Percentiles rank a stretch among this genome's conserved stretches.
phyloP scores from a whole-genome alignment of 2,329 filamentous ascomycete genomes.

The Coniochaeta sp. region DNA sequence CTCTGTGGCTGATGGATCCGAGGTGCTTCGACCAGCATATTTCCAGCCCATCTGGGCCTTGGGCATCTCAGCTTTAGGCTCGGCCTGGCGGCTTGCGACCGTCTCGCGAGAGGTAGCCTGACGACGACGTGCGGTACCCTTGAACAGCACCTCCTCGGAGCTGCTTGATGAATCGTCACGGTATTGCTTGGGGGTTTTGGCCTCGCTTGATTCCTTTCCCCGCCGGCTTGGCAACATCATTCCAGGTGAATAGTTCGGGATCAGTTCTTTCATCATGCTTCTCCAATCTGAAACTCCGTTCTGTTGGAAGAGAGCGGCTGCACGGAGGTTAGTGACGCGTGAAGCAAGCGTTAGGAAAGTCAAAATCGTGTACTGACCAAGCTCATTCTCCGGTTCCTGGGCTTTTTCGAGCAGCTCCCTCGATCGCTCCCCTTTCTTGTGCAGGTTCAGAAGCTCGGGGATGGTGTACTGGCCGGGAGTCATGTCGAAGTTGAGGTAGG shows the following conservation, averaged over 20 bases:
- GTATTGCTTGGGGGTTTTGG: not conserved
- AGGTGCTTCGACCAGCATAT: conserved; percentile 37
- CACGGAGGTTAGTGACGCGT: not conserved
- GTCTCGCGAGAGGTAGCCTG: not conserved
- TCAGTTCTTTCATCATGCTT: not conserved
- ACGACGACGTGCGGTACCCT: conserved; percentile 18
- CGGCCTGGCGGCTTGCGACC: not conserved
- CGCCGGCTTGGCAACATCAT: conserved; percentile 1
- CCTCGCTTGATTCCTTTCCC: not conserved
- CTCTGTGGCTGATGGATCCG: conserved; percentile 33
- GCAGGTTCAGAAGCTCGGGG: conserved; percentile 36
- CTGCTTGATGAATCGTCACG: conserved; percentile 23
- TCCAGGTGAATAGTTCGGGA: conserved; percentile 8
- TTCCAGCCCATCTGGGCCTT: conserved; percentile 24
- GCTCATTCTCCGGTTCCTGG: conserved; percentile 14
- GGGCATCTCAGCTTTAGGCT: conserved; percentile 8
- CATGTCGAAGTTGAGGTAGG: conserved; percentile 32
- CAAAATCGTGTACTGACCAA: conserved; percentile 25
- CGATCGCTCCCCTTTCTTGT: conserved; percentile 5
- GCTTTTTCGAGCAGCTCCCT: conserved; percentile 2
- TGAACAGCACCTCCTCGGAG: conserved; percentile 28
- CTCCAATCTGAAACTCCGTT: not conserved
- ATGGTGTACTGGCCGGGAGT: conserved; percentile 33
- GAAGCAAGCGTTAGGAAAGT: not conserved
- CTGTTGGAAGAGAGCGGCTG: not conserved